phyloP scores from a whole-genome alignment of 805 yeast species.

The Ogataea paradorogensis region DNA sequence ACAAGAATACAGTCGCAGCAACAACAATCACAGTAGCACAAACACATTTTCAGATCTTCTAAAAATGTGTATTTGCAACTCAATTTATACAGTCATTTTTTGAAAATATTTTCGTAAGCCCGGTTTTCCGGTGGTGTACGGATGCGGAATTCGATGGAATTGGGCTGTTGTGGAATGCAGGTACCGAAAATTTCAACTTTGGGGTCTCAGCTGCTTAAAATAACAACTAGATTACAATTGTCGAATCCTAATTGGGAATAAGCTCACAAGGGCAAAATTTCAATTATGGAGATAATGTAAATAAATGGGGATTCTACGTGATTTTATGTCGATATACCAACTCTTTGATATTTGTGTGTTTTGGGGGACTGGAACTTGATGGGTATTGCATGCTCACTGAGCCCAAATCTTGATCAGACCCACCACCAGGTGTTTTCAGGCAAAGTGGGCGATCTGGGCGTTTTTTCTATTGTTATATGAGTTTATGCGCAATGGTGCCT shows the following conservation, averaged over 20 bases:
- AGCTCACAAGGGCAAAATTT: not conserved
- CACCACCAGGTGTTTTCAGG: not conserved
- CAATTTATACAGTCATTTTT: constrained; percentile 2
- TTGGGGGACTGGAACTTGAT: too few relatives aligned
- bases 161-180: constrained; percentile 2
- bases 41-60: constrained; percentile 24
- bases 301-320: too few relatives aligned
- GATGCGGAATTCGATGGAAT: not conserved
- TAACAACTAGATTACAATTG: not conserved
- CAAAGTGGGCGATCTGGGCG: not conserved
- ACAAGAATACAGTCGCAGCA: constrained; percentile 64
- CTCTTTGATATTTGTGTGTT: too few relatives aligned
- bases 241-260: not conserved
- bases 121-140: constrained; percentile 9
- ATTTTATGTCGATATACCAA: too few relatives aligned
- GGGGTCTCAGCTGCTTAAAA: not conserved
- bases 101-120: not conserved
- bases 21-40: constrained; percentile 32
- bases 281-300: not conserved
- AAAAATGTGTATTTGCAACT: not conserved
- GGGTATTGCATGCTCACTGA: too few relatives aligned
- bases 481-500: not conserved
- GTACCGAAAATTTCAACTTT: constrained; percentile 4
- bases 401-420: not conserved
- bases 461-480: not conserved